These are phyloP conservation scores for Coniferiporia sulphurascens DNA, from an alignment of 1,284 basidiomycete genomes.

Conservation along the genomic window DNA sequence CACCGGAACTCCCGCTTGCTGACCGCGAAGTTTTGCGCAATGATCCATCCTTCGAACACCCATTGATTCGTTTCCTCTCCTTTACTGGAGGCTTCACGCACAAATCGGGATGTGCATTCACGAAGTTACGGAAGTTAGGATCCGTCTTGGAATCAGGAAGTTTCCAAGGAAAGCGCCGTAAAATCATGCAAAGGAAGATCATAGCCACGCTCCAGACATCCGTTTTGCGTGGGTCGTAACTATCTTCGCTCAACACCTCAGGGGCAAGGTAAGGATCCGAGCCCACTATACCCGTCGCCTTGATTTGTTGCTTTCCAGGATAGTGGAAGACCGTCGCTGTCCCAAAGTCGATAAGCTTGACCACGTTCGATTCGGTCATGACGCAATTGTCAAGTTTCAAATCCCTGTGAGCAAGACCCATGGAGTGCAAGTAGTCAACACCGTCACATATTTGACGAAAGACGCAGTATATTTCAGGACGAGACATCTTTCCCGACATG, in stretches of 20 bases:
- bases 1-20: constrained; percentile 11
- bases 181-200: constrained; percentile 99
- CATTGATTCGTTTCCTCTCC: constrained; percentile 15
- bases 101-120: constrained; percentile 88
- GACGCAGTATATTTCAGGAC: constrained; percentile 98
- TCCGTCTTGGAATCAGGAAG: constrained; percentile 94
- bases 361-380: constrained; percentile 90
- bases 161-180: constrained; percentile 98
- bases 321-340: constrained; percentile 99
- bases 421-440: constrained; percentile 95
- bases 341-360: constrained; percentile 99
- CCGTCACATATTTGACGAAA: constrained; percentile 99
- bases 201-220: constrained; percentile 99
- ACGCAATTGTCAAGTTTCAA: constrained; percentile 99
- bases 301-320: constrained; percentile 81
- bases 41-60: constrained; percentile 3
- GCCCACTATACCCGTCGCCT: constrained; percentile 90
- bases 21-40: constrained; percentile 12
- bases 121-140: constrained; percentile 86
- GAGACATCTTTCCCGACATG: constrained; percentile 99
- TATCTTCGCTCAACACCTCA: constrained; percentile 78
- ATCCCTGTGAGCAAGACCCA: constrained; percentile 97
- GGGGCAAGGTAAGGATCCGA: constrained; percentile 98
- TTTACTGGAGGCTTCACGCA: constrained; percentile 44
- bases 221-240: constrained; percentile 94